Evolutionary conservation across 1,284 basidiomycete genomes (phyloP), one percentile per base, ranked within the genome.

Genomic region (Cutaneotrichosporon sp.): DNA sequence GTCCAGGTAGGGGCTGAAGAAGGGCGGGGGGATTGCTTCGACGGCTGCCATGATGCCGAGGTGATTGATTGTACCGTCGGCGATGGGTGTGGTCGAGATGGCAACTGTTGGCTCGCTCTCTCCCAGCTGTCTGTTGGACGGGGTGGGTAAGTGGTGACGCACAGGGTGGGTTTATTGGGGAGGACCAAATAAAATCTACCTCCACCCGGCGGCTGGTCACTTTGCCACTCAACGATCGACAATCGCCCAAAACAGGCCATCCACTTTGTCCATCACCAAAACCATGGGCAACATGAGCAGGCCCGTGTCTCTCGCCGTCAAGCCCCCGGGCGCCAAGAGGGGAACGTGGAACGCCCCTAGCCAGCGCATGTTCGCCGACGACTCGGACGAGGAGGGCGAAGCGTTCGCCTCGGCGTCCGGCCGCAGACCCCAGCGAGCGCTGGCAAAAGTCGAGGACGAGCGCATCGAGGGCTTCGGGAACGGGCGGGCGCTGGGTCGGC

Each of bases 1-100:
- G 67, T 94, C 89, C 67, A 99, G 87, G 82, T 91, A 95, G 9
- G 86, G 78, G 18, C 77, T 78, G 79, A 90, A 95, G 66, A 91
- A 90, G 57, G 95, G 88, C 58, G 93, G 87, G 70, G 92, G 85
- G 11, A 91, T 72, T 3, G 69, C 69, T 54, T 63, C 66, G 34
- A 63, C 65, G 11, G 68, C 64, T 27, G 68, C 63, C 71, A 75
- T 77, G 49, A 20, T 62, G 56, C 25, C 54, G 54, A 31, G 25
- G 24, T 49, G 22, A 31, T 29, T 4, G 47, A 29, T n/a, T n/a
- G 47, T 16, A 50, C 33, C 5, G 38, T 22, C 13, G 18, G 53
- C 43, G 55, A 27, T 34, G 59, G 9, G n/a, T n/a, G n/a, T n/a
- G 24, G 43, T 42, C 22, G 49, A 50, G 46, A 24, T 22, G 27